Conservation (phyloP, 2,329 filamentous ascomycete genomes). For the Rutstroemia sp. region DNA sequence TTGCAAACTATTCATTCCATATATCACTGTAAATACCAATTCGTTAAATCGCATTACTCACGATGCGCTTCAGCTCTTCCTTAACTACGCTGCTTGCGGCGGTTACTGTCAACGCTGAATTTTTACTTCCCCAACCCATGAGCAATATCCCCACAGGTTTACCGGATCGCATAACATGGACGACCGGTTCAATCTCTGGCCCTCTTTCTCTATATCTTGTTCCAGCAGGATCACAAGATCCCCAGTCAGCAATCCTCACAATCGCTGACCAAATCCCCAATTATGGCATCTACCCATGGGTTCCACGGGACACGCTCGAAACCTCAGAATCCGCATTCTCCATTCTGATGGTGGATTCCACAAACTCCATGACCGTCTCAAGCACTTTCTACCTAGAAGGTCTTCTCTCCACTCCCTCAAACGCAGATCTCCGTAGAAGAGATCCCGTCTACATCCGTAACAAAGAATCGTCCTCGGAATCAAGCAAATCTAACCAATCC, state of each 20-base stretch:
- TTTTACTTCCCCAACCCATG: neutral
- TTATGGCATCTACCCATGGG: neutral
- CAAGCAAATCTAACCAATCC: neutral
- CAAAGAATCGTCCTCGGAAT: neutral
- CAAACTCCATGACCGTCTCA: neutral
- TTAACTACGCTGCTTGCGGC: neutral
- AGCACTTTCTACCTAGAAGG: neutral
- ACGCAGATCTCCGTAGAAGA: neutral
- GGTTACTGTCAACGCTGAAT: neutral
- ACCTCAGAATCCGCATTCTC: neutral
- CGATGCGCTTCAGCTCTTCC: neutral
- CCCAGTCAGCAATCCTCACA: neutral
- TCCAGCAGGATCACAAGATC: neutral
- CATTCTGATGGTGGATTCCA: neutral
- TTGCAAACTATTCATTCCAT: too few relatives aligned
- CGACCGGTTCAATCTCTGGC: neutral
- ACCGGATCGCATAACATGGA: neutral
- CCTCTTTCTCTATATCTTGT: slow-evolving; percentile 3
- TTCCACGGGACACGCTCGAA: neutral
- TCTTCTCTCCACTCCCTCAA: neutral
- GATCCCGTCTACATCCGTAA: neutral
- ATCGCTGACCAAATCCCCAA: neutral
- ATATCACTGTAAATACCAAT: neutral
- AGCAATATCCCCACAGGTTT: neutral
- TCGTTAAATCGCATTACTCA: neutral